Base-by-base conservation (phyloP, 768 basidiomycete genomes). In the Gyrodon lividus region DNA sequence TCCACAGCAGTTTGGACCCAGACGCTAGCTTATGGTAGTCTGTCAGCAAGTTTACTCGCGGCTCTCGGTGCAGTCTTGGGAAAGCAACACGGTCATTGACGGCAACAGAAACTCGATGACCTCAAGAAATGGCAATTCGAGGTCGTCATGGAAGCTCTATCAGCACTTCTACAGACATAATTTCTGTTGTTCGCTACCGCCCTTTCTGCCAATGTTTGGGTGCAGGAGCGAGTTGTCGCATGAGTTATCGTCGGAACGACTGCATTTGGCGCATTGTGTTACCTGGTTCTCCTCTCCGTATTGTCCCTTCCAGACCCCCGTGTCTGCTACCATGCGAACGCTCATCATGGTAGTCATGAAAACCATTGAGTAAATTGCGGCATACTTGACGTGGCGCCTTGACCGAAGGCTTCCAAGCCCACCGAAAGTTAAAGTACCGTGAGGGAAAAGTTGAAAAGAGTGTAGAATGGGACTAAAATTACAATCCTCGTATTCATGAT, bases 21-120 rank as follows among this genome's bases (percentile, higher is more conserved):
- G 38, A 37, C 47, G n/a, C 43, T 59, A 17, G 34, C 17, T 19
- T 59, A 59, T 19, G 52, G 53, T 13, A 59, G 58, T 40, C 52
- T 59, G 13, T 28, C 54, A 28, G 38, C 45, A 13, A 54, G 52
- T 22, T 37, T 59, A 19, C 52, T 59, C 17, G 58, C 58, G 1
- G 58, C 58, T 10, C 17, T 59, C 16, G 48, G 52, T 14, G 58
- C 58, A 1, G 43, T 55, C 17, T n/a, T 52, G 23, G 46, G 46
- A 30, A 50, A 50, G 37, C 52, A 53, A 30, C 52, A 48, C 13
- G 48, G 48, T 12, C 8, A 48, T 26, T 26, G 48, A 26, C 39
- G 52, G n/a, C 52, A 53, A 31, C 49, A 35, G n/a, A 53, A 50
- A 33, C 34, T 50, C 6, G 48, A 53, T 37, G 52, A 31, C 22